These are phyloP conservation scores for Triglochin maritima DNA, from an alignment of 106 monocot genomes.

Conservation along the genomic window DNA sequence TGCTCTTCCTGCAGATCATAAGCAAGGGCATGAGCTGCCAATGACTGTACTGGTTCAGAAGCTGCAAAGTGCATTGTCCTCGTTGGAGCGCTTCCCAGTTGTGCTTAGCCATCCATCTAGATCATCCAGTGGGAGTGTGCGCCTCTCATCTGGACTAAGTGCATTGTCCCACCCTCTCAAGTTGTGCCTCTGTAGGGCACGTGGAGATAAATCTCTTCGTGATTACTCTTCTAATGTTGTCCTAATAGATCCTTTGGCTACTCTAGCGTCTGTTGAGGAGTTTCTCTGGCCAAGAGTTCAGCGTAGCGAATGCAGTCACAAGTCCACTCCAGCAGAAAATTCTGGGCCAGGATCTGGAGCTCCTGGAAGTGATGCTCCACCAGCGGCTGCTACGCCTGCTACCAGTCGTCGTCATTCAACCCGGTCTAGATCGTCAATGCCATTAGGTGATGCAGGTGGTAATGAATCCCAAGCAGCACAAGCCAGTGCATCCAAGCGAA, in stretches of 20 bases:
- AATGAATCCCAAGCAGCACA: conserved; percentile 54
- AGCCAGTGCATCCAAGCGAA: conserved; percentile 60
- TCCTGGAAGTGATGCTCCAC: conserved; percentile 36
- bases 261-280: conserved; percentile 81
- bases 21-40: conserved; percentile 36
- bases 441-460: conserved; percentile 36
- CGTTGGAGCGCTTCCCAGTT: conserved; percentile 89
- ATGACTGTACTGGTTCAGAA: conserved; percentile 79
- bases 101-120: conserved; percentile 82
- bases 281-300: conserved; percentile 95
- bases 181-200: conserved; percentile 75
- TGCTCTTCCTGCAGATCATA: conserved; percentile 34
- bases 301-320: conserved; percentile 58
- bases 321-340: conserved; percentile 33
- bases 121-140: conserved; percentile 53
- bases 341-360: conserved; percentile 32
- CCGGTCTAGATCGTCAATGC: conserved; percentile 59
- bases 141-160: conserved; percentile 70
- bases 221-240: conserved; percentile 97
- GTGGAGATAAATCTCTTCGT: conserved; percentile 82
- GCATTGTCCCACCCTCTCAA: conserved; percentile 83
- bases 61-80: conserved; percentile 88
- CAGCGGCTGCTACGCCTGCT: conserved; percentile 34
- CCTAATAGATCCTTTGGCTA: conserved; percentile 88
- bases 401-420: conserved; percentile 55